phyloP scores from a whole-genome alignment of 2,329 filamentous ascomycete genomes.

The Penicillium sp. region DNA sequence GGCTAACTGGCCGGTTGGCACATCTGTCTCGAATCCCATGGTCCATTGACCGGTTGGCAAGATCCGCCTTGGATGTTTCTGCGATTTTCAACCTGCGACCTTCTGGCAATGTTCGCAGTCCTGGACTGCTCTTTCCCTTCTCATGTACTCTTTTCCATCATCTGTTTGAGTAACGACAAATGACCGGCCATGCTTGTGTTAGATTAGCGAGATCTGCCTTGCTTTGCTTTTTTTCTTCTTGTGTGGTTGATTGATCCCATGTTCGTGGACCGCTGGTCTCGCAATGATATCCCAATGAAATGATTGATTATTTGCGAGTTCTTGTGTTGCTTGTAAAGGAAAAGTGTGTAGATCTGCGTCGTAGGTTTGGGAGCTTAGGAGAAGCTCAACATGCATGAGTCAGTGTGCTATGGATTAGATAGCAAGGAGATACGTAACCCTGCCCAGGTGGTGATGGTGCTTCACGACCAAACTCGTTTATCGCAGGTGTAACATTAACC shows the following conservation, averaged over 20 bases:
- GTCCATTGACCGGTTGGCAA: background rate
- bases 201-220: slow-evolving; percentile 21
- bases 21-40: background rate
- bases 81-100: background rate
- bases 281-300: slow-evolving; percentile 12
- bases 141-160: slow-evolving; percentile 14
- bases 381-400: too few relatives aligned
- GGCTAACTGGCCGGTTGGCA: background rate
- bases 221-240: slow-evolving; percentile 17
- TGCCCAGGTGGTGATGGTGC: too few relatives aligned
- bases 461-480: too few relatives aligned
- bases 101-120: background rate
- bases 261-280: slow-evolving; percentile 11
- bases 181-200: slow-evolving; percentile 18
- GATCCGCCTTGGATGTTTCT: background rate
- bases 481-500: too few relatives aligned
- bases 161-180: slow-evolving; percentile 17
- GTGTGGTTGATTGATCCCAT: slow-evolving; percentile 18
- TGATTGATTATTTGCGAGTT: background rate
- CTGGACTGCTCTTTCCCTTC: slow-evolving; percentile 1
- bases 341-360: background rate
- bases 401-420: too few relatives aligned
- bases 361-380: background rate
- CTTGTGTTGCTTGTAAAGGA: background rate
- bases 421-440: too few relatives aligned